phyloP scores from a whole-genome alignment of 2,329 filamentous ascomycete genomes.

The Trichophyton mentagrophytes region DNA sequence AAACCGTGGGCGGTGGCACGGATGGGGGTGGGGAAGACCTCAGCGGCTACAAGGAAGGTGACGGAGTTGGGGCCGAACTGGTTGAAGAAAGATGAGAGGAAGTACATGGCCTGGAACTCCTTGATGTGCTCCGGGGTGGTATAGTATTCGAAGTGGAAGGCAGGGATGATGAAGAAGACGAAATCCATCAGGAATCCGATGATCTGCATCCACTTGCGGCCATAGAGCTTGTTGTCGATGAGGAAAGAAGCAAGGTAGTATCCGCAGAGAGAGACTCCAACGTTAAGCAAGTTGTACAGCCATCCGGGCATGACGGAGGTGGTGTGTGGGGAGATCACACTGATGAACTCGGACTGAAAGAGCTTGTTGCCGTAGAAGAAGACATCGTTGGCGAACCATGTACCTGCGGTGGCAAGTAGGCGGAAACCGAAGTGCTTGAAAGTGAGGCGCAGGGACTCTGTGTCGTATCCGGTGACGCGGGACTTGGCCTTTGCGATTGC shows the following conservation, averaged over 20 bases:
- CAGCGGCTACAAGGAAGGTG: conserved; percentile 89
- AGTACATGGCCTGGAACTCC: conserved; percentile 97
- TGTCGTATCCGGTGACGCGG: conserved; percentile 83
- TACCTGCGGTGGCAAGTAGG: conserved; percentile 69
- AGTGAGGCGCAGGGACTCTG: conserved; percentile 66
- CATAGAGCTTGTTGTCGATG: conserved; percentile 94
- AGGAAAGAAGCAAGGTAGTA: conserved; percentile 84
- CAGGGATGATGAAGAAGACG: conserved; percentile 82
- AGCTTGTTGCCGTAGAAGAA: conserved; percentile 99
- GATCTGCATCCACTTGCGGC: conserved; percentile 92
- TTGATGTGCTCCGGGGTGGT: conserved; percentile 57
- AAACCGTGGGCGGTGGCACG: conserved; percentile 90
- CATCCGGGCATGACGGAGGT: conserved; percentile 70
- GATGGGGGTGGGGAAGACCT: conserved; percentile 90
- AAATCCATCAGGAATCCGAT: conserved; percentile 88
- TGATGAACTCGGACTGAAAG: conserved; percentile 85
- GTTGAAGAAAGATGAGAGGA: conserved; percentile 96
- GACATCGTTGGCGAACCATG: conserved; percentile 93
- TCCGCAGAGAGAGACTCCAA: conserved; percentile 68
- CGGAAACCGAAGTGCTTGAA: conserved; percentile 76
- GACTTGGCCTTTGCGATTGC: conserved; percentile 70
- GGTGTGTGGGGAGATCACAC: conserved; percentile 57
- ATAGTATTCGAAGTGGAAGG: conserved; percentile 80
- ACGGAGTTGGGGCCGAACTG: conserved; percentile 95
- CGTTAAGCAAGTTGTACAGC: conserved; percentile 88